These are phyloP conservation scores for Mucor irregularis DNA, from an alignment of 371 early-diverging fungal species.

Conservation along the genomic window DNA sequence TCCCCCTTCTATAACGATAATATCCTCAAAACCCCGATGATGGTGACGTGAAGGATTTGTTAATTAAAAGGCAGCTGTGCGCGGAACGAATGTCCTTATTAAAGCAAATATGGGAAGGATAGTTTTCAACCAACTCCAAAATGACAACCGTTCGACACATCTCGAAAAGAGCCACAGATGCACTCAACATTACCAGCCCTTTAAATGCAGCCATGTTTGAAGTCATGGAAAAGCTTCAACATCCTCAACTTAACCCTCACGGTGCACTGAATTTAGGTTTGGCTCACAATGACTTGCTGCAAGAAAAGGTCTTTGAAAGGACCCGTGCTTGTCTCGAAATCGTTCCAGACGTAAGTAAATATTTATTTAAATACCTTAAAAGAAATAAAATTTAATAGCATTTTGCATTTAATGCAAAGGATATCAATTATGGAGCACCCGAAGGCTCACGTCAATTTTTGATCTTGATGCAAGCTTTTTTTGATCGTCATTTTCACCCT, in stretches of 20 bases:
- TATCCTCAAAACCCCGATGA: no score
- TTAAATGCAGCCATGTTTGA: not conserved
- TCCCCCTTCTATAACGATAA: no score
- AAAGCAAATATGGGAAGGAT: no score
- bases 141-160: constrained; percentile 1
- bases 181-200: constrained; percentile 9
- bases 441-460: constrained; percentile 59
- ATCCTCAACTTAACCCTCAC: constrained; percentile 43
- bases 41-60: no score
- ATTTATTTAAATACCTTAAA: not conserved
- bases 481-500: constrained; percentile 64
- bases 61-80: no score
- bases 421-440: constrained; percentile 49
- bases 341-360: constrained; percentile 1
- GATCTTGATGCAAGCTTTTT: constrained; percentile 48
- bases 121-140: no score
- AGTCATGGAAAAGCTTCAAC: not conserved
- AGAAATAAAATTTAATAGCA: no score
- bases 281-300: constrained; percentile 71
- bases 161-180: constrained; percentile 12
- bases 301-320: constrained; percentile 44
- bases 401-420: no score
- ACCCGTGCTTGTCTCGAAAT: constrained; percentile 6
- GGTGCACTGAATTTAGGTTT: constrained; percentile 76
- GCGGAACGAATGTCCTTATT: no score